A percentile compares a stretch with the other conserved stretches of the same genome.
phyloP scores from a whole-genome alignment of 1,284 basidiomycete species.

The Marasmius fiardii region DNA sequence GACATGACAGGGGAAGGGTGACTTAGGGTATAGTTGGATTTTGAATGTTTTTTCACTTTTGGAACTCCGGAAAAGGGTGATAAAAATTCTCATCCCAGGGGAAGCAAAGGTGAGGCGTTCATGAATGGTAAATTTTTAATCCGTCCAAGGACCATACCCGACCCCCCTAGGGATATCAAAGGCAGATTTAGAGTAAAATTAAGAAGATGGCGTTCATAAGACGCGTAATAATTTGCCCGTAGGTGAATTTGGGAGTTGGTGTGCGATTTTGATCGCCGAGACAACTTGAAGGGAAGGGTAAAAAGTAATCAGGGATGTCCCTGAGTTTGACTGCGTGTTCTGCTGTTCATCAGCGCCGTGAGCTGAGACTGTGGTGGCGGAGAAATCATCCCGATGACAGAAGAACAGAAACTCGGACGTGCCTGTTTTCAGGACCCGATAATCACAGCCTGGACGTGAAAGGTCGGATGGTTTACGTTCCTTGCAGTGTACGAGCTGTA shows the following conservation, averaged over 20 bases:
- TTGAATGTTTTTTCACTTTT: slow-evolving; percentile 17
- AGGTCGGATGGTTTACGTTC: no score
- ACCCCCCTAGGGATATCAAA: no score
- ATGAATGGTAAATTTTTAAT: no score
- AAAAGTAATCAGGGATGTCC: slow-evolving; percentile 26
- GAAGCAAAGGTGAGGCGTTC: slow-evolving; percentile 5
- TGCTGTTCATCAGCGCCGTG: slow-evolving; percentile 26
- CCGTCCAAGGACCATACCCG: no score
- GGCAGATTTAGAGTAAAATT: no score
- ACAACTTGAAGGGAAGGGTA: no score
- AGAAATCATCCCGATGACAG: slow-evolving; percentile 19
- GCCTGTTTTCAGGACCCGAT: neutral
- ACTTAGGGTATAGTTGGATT: slow-evolving; percentile 20
- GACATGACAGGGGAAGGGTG: neutral
- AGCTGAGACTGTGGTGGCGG: slow-evolving; percentile 32
- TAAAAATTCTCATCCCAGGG: slow-evolving; percentile 14
- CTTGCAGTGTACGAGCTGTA: no score
- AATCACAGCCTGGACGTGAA: neutral
- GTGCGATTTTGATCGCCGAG: neutral
- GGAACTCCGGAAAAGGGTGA: slow-evolving; percentile 12
- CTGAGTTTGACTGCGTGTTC: slow-evolving; percentile 30
- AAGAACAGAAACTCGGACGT: neutral
- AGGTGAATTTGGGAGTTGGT: neutral
- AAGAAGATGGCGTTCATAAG: no score
- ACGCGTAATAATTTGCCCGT: neutral